Conservation (phyloP, 164 flowering plant genomes). For the Buxus sempervirens region DNA sequence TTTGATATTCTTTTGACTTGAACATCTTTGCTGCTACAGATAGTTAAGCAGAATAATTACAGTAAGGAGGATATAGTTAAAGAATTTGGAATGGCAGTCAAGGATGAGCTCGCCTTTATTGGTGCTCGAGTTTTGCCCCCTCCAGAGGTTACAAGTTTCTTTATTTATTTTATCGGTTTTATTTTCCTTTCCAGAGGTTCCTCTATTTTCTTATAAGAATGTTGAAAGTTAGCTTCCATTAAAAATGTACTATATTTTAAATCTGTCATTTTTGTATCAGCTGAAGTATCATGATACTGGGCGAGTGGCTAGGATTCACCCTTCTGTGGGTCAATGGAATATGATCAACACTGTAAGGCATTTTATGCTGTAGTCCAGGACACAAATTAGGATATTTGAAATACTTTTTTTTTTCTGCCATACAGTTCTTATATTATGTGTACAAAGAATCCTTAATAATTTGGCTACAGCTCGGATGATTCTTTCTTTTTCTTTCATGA, state of each 20-base stretch:
- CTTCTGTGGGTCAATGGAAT: conserved; percentile 85
- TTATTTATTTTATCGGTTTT: too few relatives aligned
- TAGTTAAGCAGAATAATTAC: conserved; percentile 31
- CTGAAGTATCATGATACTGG: conserved; percentile 69
- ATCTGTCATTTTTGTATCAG: conserved; percentile 28
- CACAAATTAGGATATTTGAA: too few relatives aligned
- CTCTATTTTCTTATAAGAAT: neutral
- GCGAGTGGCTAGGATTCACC: conserved; percentile 38
- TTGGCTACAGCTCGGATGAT: neutral
- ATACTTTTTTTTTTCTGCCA: too few relatives aligned
- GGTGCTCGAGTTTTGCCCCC: conserved; percentile 76
- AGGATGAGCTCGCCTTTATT: conserved; percentile 26
- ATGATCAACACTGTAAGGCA: conserved; percentile 71
- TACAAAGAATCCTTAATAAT: neutral
- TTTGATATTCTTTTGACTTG: neutral
- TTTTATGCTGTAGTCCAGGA: too few relatives aligned
- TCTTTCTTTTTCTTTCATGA: neutral
- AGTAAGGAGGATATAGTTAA: conserved; percentile 23
- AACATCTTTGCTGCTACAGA: conserved; percentile 27
- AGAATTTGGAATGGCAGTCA: conserved; percentile 68
- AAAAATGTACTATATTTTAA: neutral
- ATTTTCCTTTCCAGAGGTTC: neutral
- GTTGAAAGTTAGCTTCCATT: neutral
- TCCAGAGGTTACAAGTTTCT: too few relatives aligned
- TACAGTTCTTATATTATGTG: too few relatives aligned